Conservation (phyloP, 306 rosid species). For the Casuarina cunninghamiana region DNA sequence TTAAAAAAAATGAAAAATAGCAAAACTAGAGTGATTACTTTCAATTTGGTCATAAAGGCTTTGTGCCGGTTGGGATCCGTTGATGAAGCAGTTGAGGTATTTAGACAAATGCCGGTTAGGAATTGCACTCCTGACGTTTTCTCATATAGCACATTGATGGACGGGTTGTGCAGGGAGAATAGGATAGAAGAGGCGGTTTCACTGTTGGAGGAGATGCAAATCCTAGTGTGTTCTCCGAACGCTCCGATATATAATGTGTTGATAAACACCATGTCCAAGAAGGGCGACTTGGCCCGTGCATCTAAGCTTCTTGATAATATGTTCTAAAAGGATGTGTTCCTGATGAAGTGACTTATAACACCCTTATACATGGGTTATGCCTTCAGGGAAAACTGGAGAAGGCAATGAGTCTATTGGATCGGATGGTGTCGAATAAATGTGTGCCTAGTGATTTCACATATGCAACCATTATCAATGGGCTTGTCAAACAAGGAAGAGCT, state of each 20-base stretch:
- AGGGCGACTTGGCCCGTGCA: slow-evolving; percentile 75
- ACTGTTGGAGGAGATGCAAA: slow-evolving; percentile 90
- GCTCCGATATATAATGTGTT: slow-evolving; percentile 70
- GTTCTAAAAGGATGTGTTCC: slow-evolving; percentile 95
- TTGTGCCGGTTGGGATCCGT: slow-evolving; percentile 78
- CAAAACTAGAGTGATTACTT: slow-evolving; percentile 42
- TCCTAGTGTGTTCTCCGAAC: slow-evolving; percentile 67
- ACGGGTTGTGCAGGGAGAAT: slow-evolving; percentile 76
- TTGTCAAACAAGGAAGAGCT: slow-evolving; percentile 78
- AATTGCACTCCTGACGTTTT: slow-evolving; percentile 65
- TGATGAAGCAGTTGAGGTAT: slow-evolving; percentile 66
- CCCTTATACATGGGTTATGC: slow-evolving; percentile 80
- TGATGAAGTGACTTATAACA: slow-evolving; percentile 77
- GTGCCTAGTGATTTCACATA: slow-evolving; percentile 83
- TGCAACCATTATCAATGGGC: slow-evolving; percentile 80
- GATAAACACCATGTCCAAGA: slow-evolving; percentile 76
- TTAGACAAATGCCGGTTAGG: slow-evolving; percentile 69
- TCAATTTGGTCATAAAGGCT: slow-evolving; percentile 78
- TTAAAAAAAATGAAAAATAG: too few relatives aligned
- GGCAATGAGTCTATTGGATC: slow-evolving; percentile 69
- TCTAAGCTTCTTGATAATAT: slow-evolving; percentile 86
- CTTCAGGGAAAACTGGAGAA: slow-evolving; percentile 85
- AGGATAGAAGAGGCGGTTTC: slow-evolving; percentile 78
- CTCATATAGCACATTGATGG: slow-evolving; percentile 79
- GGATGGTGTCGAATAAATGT: slow-evolving; percentile 67